These are phyloP conservation scores for Leptographium flavum DNA, from an alignment of 2,329 filamentous ascomycete genomes.

Conservation along the genomic window DNA sequence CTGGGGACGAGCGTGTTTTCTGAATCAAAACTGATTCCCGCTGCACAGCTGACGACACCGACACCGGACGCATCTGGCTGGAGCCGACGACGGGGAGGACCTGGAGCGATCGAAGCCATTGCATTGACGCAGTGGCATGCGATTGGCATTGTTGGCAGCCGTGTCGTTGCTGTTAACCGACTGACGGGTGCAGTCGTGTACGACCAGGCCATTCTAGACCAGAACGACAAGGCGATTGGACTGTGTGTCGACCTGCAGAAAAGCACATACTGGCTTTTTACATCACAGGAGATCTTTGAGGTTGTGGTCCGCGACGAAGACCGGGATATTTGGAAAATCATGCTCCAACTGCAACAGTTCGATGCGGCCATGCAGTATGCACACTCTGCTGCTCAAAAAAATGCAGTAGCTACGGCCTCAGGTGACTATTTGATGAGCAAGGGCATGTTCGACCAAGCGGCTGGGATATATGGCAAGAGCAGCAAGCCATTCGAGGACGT, in stretches of 20 bases:
- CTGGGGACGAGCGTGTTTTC: constrained; percentile 63
- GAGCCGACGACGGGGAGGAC: constrained; percentile 47
- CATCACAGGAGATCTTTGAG: constrained; percentile 80
- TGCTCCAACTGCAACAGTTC: constrained; percentile 76
- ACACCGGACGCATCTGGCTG: constrained; percentile 45
- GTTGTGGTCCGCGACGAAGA: constrained; percentile 84
- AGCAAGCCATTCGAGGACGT: constrained; percentile 97
- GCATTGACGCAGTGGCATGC: constrained; percentile 91
- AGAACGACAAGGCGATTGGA: constrained; percentile 66
- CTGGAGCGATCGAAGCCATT: constrained; percentile 66
- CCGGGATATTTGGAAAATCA: constrained; percentile 86
- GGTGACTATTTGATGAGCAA: constrained; percentile 77
- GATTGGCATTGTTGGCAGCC: constrained; percentile 65
- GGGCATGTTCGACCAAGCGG: constrained; percentile 73
- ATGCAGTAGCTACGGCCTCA: constrained; percentile 81
- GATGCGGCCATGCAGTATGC: constrained; percentile 80
- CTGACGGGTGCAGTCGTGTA: constrained; percentile 77
- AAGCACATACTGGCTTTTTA: constrained; percentile 96
- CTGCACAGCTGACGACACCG: constrained; percentile 52
- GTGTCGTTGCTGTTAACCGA: constrained; percentile 73
- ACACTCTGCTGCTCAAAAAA: constrained; percentile 64
- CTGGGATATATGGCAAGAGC: constrained; percentile 81
- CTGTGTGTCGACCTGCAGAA: constrained; percentile 84
- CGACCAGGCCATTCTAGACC: constrained; percentile 72
- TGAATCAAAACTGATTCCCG: constrained; percentile 63